These are phyloP conservation scores for Cystofilobasidium ferigula DNA, from an alignment of 768 basidiomycete species.

Conservation along the genomic window DNA sequence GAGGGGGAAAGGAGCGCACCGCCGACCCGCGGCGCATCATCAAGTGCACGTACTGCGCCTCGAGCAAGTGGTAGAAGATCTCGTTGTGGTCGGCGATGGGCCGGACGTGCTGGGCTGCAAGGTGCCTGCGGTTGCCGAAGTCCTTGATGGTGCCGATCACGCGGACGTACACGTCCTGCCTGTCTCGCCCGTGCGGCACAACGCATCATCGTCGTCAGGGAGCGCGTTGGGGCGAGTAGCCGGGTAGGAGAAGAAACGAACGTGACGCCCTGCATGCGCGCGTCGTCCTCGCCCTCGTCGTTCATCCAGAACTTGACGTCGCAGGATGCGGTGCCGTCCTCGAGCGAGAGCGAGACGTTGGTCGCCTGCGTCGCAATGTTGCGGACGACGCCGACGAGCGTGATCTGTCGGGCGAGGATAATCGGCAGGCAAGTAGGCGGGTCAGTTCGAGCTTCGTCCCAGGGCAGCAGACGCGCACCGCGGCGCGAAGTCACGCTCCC, in stretches of 20 bases:
- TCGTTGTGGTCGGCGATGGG: constrained; percentile 61
- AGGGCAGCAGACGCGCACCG: too few species aligned
- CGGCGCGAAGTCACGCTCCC: too few species aligned
- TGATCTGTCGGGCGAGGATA: constrained; percentile 45
- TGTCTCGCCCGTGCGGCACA: too few species aligned
- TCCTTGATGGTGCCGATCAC: constrained; percentile 70
- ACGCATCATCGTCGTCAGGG: too few species aligned
- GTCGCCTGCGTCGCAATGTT: constrained; percentile 62
- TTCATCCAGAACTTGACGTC: constrained; percentile 51
- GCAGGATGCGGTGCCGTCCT: constrained; percentile 73
- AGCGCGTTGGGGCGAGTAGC: too few species aligned
- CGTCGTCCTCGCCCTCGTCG: constrained; percentile 50
- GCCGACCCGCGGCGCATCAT: constrained; percentile 60
- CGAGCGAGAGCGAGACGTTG: constrained; percentile 64
- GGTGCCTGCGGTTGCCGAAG: constrained; percentile 68
- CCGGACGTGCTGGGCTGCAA: constrained; percentile 67
- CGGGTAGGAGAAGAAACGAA: not conserved
- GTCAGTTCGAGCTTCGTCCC: too few species aligned
- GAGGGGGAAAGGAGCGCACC: constrained; percentile 13
- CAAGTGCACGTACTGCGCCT: constrained; percentile 59
- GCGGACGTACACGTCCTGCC: constrained; percentile 66
- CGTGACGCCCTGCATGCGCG: constrained; percentile 27
- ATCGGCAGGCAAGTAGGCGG: not conserved
- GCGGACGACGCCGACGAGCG: constrained; percentile 61
- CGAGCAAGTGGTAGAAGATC: constrained; percentile 67